A percentile compares a stretch with the other conserved stretches of the same genome.
Conservation (phyloP, 23 red algal genomes). For the Cyanidioschyzon merolae region DNA sequence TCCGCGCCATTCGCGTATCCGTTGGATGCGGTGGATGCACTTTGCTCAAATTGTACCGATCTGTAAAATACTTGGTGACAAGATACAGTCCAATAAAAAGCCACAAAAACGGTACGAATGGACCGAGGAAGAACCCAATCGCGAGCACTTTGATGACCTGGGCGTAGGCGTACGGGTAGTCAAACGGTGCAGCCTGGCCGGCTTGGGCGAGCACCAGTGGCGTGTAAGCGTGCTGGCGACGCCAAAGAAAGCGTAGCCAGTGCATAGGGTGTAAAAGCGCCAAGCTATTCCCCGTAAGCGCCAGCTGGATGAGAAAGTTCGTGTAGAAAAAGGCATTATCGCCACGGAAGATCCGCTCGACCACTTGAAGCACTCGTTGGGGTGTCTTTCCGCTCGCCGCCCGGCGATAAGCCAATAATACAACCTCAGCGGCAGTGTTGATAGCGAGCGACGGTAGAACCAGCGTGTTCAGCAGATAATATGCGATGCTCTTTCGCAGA, state of each 20-base stretch:
- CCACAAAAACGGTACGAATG: slow-evolving; percentile 87
- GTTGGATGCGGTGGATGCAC: slow-evolving; percentile 69
- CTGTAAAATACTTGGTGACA: slow-evolving; percentile 71
- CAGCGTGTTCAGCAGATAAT: slow-evolving; percentile 85
- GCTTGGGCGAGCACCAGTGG: slow-evolving; percentile 62
- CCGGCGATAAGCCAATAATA: slow-evolving; percentile 44
- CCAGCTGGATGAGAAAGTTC: slow-evolving; percentile 89
- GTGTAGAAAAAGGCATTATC: slow-evolving; percentile 87
- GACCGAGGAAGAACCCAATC: slow-evolving; percentile 87
- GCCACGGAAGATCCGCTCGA: slow-evolving; percentile 76
- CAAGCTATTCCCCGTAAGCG: slow-evolving; percentile 59
- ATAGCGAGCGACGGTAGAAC: slow-evolving; percentile 81
- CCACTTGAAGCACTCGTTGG: slow-evolving; percentile 54
- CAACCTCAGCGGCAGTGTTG: slow-evolving; percentile 80
- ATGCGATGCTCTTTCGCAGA: slow-evolving; percentile 85
- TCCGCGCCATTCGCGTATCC: slow-evolving; percentile 54
- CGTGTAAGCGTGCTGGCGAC: slow-evolving; percentile 40
- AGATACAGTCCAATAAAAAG: slow-evolving; percentile 70
- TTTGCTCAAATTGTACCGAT: slow-evolving; percentile 63
- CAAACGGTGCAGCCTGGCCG: slow-evolving; percentile 65
- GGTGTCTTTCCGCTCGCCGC: slow-evolving; percentile 26
- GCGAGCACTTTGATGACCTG: slow-evolving; percentile 73
- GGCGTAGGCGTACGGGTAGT: slow-evolving; percentile 88
- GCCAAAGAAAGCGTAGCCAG: slow-evolving; percentile 43
- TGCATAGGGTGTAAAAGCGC: slow-evolving; percentile 57